Conservation (phyloP, 371 early-diverging fungal species). For the Mortierella sp. region DNA sequence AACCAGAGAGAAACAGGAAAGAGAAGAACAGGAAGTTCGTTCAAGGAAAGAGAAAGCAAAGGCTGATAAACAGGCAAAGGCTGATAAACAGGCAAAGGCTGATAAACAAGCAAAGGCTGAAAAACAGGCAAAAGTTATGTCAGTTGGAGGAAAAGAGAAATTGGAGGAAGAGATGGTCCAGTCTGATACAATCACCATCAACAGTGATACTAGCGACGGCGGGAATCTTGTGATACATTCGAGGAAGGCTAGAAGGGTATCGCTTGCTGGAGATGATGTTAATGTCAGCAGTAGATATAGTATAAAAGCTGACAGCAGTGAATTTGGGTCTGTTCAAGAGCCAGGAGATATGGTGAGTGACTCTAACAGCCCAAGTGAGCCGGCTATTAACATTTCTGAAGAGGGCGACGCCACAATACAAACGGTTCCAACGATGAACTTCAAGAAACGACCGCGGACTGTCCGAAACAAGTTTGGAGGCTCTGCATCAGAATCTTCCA, state of each 20-base stretch:
- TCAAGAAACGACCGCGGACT: slow-evolving; percentile 26
- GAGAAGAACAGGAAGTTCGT: slow-evolving; percentile 13
- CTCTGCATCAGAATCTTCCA: not conserved
- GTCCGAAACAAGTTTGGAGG: slow-evolving; percentile 23
- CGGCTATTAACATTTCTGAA: not conserved
- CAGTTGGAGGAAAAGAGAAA: not conserved
- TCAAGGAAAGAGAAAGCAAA: slow-evolving; percentile 3
- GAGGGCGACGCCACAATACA: not conserved
- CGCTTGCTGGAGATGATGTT: too few relatives aligned
- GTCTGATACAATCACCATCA: not conserved
- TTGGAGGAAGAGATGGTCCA: not conserved
- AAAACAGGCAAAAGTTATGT: not conserved
- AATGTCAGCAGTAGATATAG: too few relatives aligned
- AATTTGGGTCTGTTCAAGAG: too few relatives aligned
- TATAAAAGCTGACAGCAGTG: too few relatives aligned
- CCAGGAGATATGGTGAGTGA: not conserved
- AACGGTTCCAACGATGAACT: not conserved
- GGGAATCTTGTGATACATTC: too few relatives aligned
- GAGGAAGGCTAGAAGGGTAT: too few relatives aligned
- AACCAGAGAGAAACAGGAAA: slow-evolving; percentile 14
- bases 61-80: not conserved
- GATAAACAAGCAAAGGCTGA: not conserved
- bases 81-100: not conserved
- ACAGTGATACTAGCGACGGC: not conserved
- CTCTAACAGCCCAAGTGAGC: not conserved